Evolutionary conservation across 1,284 basidiomycete genomes (phyloP).

Genomic region (Amylostereum areolatum): DNA sequence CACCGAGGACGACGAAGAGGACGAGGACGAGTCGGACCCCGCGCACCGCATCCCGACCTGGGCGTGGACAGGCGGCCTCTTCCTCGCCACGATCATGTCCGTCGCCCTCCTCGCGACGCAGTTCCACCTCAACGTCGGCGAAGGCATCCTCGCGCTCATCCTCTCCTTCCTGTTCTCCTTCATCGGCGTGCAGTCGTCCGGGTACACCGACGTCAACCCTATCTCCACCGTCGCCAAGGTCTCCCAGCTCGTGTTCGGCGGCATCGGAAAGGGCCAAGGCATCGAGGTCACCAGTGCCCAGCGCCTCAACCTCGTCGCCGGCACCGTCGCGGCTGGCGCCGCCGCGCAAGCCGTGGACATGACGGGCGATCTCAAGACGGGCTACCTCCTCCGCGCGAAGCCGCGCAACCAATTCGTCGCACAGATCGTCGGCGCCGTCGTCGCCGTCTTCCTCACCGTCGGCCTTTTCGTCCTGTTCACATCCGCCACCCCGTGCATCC

Average conservation of each 20-base stretch:
- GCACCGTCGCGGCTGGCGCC: slow-evolving; percentile 53
- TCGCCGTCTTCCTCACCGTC: slow-evolving; percentile 51
- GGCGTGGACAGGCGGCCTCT: slow-evolving; percentile 51
- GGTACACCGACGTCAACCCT: slow-evolving; percentile 56
- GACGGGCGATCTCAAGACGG: slow-evolving; percentile 71
- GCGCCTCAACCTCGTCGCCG: slow-evolving; percentile 54
- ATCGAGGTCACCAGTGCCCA: slow-evolving; percentile 32
- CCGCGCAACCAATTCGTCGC: slow-evolving; percentile 64
- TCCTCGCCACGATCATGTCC: slow-evolving; percentile 44
- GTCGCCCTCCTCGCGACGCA: slow-evolving; percentile 50
- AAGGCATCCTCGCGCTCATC: slow-evolving; percentile 48
- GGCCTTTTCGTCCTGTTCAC: slow-evolving; percentile 62
- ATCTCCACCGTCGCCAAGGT: slow-evolving; percentile 52
- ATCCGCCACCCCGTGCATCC: slow-evolving; percentile 62
- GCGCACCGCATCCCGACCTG: slow-evolving; percentile 50
- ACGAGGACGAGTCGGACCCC: slow-evolving; percentile 42
- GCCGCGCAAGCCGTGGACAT: slow-evolving; percentile 63
- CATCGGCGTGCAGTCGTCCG: slow-evolving; percentile 59
- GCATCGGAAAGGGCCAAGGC: slow-evolving; percentile 43
- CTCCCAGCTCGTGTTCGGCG: slow-evolving; percentile 58
- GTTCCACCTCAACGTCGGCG: slow-evolving; percentile 54
- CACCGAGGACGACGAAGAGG: slow-evolving; percentile 26
- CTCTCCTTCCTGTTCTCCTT: slow-evolving; percentile 67
- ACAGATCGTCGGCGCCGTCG: slow-evolving; percentile 50
- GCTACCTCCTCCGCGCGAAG: slow-evolving; percentile 62